Base-by-base conservation (phyloP, 2,329 filamentous ascomycete genomes). In the Fusarium papillatum region DNA sequence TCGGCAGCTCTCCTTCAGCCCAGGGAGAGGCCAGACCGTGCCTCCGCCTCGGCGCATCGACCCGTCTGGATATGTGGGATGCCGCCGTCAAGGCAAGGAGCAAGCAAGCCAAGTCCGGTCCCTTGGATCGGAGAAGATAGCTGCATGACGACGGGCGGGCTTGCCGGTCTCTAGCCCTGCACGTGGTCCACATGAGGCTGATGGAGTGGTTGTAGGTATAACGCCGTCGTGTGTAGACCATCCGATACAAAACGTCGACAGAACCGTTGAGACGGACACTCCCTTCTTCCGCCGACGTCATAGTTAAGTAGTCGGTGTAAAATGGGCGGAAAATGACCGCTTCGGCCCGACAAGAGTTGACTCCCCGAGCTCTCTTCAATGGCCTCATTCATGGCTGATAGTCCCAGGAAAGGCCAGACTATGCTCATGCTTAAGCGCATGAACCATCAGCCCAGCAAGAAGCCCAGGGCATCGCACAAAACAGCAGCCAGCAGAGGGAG, bases 151-250 rank as follows among this genome's bases (percentile, higher is more conserved):
- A 53, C 38, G 55, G 66, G 34, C 38, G 55, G 66, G 36, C 34
- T 69, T 68, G 64, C 71, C 71, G 65, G 50, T 57, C 29, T 34
- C 50, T 19, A 22, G 61, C 61, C 70, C 66, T 73, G 46, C 61
- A 71, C 38, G 67, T 48, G 64, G 69, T 43, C 59, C 64, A 69
- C 55, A 38, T 73, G 70, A 70, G 71, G 71, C 66, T 73, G 62
- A 66, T 13, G 50, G 29, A 70, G 61, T 43, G 26, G 57, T 26
- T 17, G 55, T 60, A 29, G 34, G 50, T 34, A 57, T 57, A 57
- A 34, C 50, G 50, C 50, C 50, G 50, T 55, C 19, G 50, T 55
- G 50, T 55, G 50, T 11, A 57, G 7, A n/a, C 41, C 39, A 43
- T 43, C 39, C 10, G 16, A 39, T 22, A 10, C 41, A 36, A 36